Evolutionary conservation across 179 eudicot species (phyloP), one percentile per base, ranked within the genome.

Genomic region (Camellia oleifera): DNA sequence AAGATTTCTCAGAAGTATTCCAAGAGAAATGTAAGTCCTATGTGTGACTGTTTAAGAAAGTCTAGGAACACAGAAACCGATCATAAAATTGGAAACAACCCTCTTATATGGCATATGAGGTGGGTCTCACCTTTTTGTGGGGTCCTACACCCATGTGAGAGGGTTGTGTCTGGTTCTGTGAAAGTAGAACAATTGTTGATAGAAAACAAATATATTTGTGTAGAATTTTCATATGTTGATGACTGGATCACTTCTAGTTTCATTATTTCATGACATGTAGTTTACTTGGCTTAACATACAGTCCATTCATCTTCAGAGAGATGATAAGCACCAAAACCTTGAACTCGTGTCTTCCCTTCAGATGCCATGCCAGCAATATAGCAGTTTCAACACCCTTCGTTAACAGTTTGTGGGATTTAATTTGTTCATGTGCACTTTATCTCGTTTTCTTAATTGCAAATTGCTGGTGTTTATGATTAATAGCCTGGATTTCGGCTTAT

Each of bases 401-500:
- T 32, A 76, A n/a, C 3, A 23, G 13, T 66, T 52, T 14, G 12
- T 12, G 5, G 79, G 63, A 23, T 8, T 5, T 66, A 50, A 32
- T 65, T 52, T 26, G 63, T 52, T 52, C 63, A 32, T 45, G 53
- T 42, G 54, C 62, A n/a, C 7, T 18, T 78, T 12, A 68, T 78
- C 54, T 53, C n/a, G 62, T 42, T 68, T 76, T 74, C 42, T 45
- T 20, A 2, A 13, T 20, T 54, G 70, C 57, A 5, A 74, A 67
- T 77, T 63, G 65, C 72, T 69, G 77, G 15, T 53, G n/a, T 74
- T 67, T 57, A 52, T 50, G 65, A 52, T 82, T 32, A 67, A 14
- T 62, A 23, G 67, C 46, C 62, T 77, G 46, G 75, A 78, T 66
- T 83, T 56, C 42, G 42, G 26, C 32, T 45, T 53, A 52, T 58